Percentiles rank a stretch among this genome's conserved stretches.
Conservation (phyloP, 805 yeast species). For the Wickerhamomyces bisporus region DNA sequence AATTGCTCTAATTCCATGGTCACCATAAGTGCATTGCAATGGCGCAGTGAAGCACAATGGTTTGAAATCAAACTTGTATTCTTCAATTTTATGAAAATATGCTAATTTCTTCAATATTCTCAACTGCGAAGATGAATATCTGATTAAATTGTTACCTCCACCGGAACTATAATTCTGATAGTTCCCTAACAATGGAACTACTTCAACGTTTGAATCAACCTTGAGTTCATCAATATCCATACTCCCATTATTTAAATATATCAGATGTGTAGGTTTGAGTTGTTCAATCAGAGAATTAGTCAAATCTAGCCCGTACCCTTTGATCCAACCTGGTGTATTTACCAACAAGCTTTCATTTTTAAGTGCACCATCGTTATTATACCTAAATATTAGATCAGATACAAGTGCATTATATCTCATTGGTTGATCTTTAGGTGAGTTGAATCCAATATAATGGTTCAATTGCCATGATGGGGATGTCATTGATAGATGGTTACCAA, state of each 20-base stretch:
- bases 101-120: slow-evolving; percentile 46
- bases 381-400: slow-evolving; percentile 34
- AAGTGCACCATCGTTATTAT: slow-evolving; percentile 23
- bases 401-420: slow-evolving; percentile 42
- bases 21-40: slow-evolving; percentile 33
- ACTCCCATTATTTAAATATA: slow-evolving; percentile 45
- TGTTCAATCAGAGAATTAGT: slow-evolving; percentile 37
- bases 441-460: slow-evolving; percentile 53
- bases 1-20: slow-evolving; percentile 33
- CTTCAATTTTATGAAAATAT: slow-evolving; percentile 43
- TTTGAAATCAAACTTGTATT: slow-evolving; percentile 32
- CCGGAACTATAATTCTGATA: slow-evolving; percentile 21
- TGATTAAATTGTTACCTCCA: slow-evolving; percentile 15
- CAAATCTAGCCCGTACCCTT: slow-evolving; percentile 75
- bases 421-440: slow-evolving; percentile 67
- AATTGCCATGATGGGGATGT: slow-evolving; percentile 8
- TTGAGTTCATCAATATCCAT: slow-evolving; percentile 24
- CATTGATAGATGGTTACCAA: slow-evolving; percentile 30
- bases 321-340: slow-evolving; percentile 89
- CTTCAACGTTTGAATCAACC: slow-evolving; percentile 24
- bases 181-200: slow-evolving; percentile 33
- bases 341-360: slow-evolving; percentile 41
- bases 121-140: slow-evolving; percentile 46
- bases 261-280: slow-evolving; percentile 50
- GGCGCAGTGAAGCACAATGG: slow-evolving; percentile 40